phyloP scores from a whole-genome alignment of 2,329 filamentous ascomycete species.

The Aspergillus hiratsukae region DNA sequence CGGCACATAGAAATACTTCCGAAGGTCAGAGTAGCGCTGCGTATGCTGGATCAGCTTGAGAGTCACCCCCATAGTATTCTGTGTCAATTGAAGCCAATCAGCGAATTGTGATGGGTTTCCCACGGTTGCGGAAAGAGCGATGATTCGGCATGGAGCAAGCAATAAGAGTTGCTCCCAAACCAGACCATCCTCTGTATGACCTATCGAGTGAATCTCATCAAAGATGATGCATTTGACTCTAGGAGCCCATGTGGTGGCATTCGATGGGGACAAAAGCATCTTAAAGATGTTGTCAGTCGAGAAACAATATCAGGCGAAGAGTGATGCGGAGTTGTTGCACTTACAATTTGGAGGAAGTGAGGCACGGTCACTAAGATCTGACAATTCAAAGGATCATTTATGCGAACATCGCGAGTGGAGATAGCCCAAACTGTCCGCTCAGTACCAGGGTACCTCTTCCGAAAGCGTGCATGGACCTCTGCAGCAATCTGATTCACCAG shows the following conservation, averaged over 20 bases:
- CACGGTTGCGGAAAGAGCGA: slow-evolving; percentile 74
- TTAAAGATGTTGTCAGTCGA: background rate
- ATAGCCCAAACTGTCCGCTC: slow-evolving; percentile 73
- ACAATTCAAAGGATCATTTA: slow-evolving; percentile 68
- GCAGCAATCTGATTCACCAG: slow-evolving; percentile 80
- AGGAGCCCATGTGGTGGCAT: slow-evolving; percentile 63
- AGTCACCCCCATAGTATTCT: slow-evolving; percentile 59
- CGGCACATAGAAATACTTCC: slow-evolving; percentile 66
- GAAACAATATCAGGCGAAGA: background rate
- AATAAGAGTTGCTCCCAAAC: slow-evolving; percentile 76
- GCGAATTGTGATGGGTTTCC: slow-evolving; percentile 69
- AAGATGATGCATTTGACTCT: slow-evolving; percentile 73
- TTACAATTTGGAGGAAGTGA: slow-evolving; percentile 65
- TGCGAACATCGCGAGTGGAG: slow-evolving; percentile 68
- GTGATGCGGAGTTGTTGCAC: background rate
- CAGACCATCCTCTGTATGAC: slow-evolving; percentile 69
- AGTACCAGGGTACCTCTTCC: slow-evolving; percentile 56
- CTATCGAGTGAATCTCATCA: slow-evolving; percentile 77
- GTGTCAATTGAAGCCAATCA: slow-evolving; percentile 62
- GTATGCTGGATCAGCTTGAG: slow-evolving; percentile 65
- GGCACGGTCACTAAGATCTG: slow-evolving; percentile 75
- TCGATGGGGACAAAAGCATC: slow-evolving; percentile 64
- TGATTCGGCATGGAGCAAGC: slow-evolving; percentile 69
- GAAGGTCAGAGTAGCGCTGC: slow-evolving; percentile 69
- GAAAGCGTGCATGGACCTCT: slow-evolving; percentile 70